These are phyloP conservation scores for Rhodomyrtus psidioides DNA, from an alignment of 441 rosid species.

Conservation along the genomic window DNA sequence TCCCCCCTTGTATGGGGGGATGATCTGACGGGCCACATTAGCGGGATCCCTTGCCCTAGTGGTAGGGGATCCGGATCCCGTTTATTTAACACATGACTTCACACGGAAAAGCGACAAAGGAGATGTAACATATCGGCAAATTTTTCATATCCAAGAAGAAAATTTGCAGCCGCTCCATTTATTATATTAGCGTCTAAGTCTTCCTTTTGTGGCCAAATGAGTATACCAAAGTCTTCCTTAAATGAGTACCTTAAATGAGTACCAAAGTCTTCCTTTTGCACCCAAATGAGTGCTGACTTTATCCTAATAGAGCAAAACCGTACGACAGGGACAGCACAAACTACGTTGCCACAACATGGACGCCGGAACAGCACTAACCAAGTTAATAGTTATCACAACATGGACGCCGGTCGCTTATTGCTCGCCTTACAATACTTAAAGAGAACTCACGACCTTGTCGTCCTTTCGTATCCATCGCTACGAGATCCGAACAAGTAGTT, in stretches of 20 bases:
- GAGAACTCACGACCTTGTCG: not conserved
- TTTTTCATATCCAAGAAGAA: not conserved
- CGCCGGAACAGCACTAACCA: not conserved
- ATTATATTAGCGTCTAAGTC: not conserved
- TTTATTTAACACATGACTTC: not conserved
- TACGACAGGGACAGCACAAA: too few relatives aligned
- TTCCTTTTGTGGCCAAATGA: too few relatives aligned
- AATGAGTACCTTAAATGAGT: too few relatives aligned
- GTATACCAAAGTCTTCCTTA: not conserved
- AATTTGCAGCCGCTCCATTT: not conserved
- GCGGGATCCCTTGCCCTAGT: too few relatives aligned
- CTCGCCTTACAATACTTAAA: not conserved
- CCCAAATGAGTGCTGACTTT: too few relatives aligned
- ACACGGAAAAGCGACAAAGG: not conserved
- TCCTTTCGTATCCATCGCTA: not conserved
- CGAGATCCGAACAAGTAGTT: not conserved
- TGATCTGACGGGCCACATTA: too few relatives aligned
- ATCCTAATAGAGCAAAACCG: too few relatives aligned
- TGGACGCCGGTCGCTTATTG: not conserved
- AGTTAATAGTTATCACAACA: not conserved
- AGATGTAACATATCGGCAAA: not conserved
- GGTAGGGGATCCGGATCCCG: too few relatives aligned
- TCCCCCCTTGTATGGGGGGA: too few relatives aligned
- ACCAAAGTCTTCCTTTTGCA: too few relatives aligned
- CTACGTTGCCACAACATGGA: too few relatives aligned